A percentile compares a stretch with the other conserved stretches of the same genome.
Evolutionary conservation across 192 early-diverging fungal species (phyloP).

Genomic region (Physocladia obscura): DNA sequence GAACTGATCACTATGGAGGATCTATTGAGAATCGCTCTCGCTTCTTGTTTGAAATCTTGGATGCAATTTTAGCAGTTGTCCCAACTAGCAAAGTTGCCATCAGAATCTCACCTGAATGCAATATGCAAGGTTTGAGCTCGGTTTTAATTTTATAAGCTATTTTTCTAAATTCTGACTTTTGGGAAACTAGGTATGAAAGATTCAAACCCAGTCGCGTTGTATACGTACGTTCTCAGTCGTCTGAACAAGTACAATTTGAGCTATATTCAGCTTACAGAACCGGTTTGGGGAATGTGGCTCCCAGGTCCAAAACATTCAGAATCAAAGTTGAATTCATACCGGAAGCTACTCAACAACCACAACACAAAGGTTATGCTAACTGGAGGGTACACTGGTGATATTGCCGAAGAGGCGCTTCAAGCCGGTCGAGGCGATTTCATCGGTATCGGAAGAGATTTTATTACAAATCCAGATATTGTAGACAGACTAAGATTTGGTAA

Average conservation of each 20-base stretch:
- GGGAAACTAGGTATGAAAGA: too few species aligned
- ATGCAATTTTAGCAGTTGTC: constrained; percentile 29
- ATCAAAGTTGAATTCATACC: constrained; percentile 25
- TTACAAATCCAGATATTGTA: constrained; percentile 52
- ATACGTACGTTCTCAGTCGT: constrained; percentile 33
- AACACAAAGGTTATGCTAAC: constrained; percentile 36
- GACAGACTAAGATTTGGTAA: constrained; percentile 31
- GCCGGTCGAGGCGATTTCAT: constrained; percentile 41
- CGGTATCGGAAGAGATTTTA: constrained; percentile 44
- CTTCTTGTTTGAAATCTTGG: constrained; percentile 68
- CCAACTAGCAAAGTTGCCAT: constrained; percentile 43
- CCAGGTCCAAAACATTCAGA: constrained; percentile 29
- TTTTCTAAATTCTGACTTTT: background rate
- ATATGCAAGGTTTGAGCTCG: constrained; percentile 30
- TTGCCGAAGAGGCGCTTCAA: constrained; percentile 33
- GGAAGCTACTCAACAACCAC: background rate
- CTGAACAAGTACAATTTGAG: constrained; percentile 32
- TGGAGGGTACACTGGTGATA: constrained; percentile 41
- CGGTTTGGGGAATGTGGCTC: constrained; percentile 34
- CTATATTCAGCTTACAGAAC: constrained; percentile 43
- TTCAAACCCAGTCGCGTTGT: constrained; percentile 9
- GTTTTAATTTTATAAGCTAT: background rate
- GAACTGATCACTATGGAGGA: constrained; percentile 91
- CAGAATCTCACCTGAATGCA: constrained; percentile 36
- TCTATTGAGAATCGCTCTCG: constrained; percentile 84